Conservation (phyloP, 371 early-diverging fungal genomes). For the Apophysomyces sp. region DNA sequence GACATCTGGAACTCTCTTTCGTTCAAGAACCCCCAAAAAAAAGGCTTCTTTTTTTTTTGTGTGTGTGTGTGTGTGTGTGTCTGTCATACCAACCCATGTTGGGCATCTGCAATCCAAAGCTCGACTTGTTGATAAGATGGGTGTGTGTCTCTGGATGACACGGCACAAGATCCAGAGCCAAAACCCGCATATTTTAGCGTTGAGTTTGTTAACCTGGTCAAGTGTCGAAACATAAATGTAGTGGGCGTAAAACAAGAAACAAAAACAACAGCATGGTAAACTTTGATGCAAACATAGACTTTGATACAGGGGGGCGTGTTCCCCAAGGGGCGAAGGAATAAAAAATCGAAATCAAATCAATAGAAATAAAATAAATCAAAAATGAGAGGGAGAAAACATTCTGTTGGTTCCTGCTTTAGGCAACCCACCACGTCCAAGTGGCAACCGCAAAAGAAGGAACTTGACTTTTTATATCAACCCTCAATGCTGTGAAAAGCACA, state of each 20-base stretch:
- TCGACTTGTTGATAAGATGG: not conserved
- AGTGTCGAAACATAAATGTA: slow-evolving; percentile 20
- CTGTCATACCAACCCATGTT: slow-evolving; percentile 15
- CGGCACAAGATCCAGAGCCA: slow-evolving; percentile 9
- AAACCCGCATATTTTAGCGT: slow-evolving; percentile 16
- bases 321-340: slow-evolving; percentile 1
- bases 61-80: too few species aligned
- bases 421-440: not conserved
- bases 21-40: not conserved
- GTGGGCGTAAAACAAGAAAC: not conserved
- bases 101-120: slow-evolving; percentile 13
- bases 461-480: too few species aligned
- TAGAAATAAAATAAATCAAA: not conserved
- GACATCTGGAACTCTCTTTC: not conserved
- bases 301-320: not conserved
- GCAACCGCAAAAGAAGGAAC: too few species aligned
- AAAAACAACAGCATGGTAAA: not conserved
- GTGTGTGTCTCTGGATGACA: slow-evolving; percentile 12
- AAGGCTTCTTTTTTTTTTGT: not conserved
- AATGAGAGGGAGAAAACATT: not conserved
- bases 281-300: not conserved
- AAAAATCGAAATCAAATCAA: not conserved
- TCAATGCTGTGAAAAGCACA: too few species aligned
- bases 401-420: not conserved
- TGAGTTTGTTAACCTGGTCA: slow-evolving; percentile 16